Evolutionary conservation across 495 filamentous ascomycete species (phyloP), one percentile per base, ranked within the genome.

Genomic region (Penicillium crystallinum): DNA sequence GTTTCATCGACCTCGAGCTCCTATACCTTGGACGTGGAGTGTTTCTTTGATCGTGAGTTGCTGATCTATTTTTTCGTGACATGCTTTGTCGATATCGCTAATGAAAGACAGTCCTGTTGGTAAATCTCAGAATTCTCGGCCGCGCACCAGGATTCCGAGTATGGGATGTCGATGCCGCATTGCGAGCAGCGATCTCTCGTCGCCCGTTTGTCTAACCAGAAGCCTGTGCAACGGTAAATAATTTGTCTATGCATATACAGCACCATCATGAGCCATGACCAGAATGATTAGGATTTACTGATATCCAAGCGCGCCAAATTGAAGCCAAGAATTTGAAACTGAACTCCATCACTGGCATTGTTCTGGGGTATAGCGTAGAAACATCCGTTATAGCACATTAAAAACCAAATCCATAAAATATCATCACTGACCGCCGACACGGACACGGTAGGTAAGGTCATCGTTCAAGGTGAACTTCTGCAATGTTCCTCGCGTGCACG

Each of bases 21-120:
- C 14, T 58, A 67, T 49, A 53, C 57, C 10, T 45, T 67, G 1
- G 59, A 67, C 31, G 37, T 63, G 7, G 64, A 67, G 41, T 60
- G 57, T 27, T 67, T 67, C 25, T 65, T 67, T 43, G 49, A 60
- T 18, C 36, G 64, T 67, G 49, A 63, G 64, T 61, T 17, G 10
- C 33, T 7, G 6, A 36, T 8, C n/a, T 23, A 21, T 1, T 6
- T 15, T 12, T 43, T 37, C 17, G 2, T 2, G 22, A 5, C 25
- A 1, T 4, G 6, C 29, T n/a, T 23, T 1, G 6, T 25, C 38
- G 15, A 19, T 23, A 39, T 19, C 17, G 31, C 54, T 62, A 25
- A 57, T 31, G 8, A 33, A 25, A 25, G 9, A 6, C 23, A 67
- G 64, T 56, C 4, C 55, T 67, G 4, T 41, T 67, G 0, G 39